These are phyloP conservation scores for Phytophthora idaei DNA, from an alignment of 352 stramenopile species.

Conservation along the genomic window DNA sequence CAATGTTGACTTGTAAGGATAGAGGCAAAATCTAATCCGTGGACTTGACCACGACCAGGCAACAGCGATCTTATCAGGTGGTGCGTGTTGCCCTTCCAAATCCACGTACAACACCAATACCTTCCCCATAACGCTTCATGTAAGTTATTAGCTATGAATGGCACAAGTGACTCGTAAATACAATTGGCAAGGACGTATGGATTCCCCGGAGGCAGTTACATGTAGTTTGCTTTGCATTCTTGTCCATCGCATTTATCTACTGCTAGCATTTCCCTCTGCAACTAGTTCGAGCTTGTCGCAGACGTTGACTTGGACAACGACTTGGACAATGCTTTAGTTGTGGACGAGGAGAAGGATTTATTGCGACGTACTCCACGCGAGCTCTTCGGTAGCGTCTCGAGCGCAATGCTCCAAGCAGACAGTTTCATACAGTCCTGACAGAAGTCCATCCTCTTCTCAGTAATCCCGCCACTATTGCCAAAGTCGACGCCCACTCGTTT, in stretches of 20 bases:
- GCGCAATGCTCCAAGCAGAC: constrained; percentile 45
- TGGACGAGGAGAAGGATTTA: constrained; percentile 20
- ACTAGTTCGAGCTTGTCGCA: constrained; percentile 9
- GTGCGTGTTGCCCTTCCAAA: background rate
- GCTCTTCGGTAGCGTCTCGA: constrained; percentile 32
- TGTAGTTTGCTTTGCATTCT: too few relatives aligned
- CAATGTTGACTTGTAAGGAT: background rate
- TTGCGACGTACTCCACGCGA: background rate
- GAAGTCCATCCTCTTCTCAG: constrained; percentile 53
- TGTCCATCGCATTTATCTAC: constrained; percentile 31
- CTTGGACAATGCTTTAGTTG: constrained; percentile 26
- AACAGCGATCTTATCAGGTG: constrained; percentile 19
- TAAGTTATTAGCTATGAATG: too few relatives aligned
- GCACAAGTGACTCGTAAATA: too few relatives aligned
- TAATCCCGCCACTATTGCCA: constrained; percentile 32
- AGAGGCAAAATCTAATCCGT: background rate
- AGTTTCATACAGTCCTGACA: constrained; percentile 54
- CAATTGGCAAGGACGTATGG: too few relatives aligned
- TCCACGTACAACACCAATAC: background rate
- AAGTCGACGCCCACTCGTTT: constrained; percentile 49
- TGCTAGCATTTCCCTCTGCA: constrained; percentile 1
- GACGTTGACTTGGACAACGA: constrained; percentile 11
- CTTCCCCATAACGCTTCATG: too few relatives aligned
- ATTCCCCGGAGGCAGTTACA: too few relatives aligned
- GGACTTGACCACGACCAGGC: background rate